phyloP scores from a whole-genome alignment of 768 basidiomycete species.

The Ramaria rubella region DNA sequence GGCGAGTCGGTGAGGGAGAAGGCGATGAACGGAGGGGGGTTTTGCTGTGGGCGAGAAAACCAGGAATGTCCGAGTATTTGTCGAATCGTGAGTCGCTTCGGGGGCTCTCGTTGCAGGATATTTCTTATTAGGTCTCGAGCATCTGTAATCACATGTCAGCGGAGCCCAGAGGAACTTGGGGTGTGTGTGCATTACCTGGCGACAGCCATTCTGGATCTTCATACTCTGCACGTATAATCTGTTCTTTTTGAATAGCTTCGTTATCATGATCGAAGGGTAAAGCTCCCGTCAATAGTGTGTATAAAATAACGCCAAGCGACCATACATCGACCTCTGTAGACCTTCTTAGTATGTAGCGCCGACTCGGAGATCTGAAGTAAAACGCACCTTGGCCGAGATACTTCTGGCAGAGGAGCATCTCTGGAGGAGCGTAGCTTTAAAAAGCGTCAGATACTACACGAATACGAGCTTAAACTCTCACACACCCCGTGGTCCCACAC shows the following conservation, averaged over 20 bases:
- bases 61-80: constrained; percentile 83
- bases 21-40: background rate
- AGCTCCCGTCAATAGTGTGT: constrained; percentile 82
- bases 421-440: constrained; percentile 68
- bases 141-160: constrained; percentile 41
- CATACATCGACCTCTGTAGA: constrained; percentile 87
- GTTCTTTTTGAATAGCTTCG: constrained; percentile 71
- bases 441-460: background rate
- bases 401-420: constrained; percentile 82
- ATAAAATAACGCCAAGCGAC: constrained; percentile 91
- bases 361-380: background rate
- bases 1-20: background rate
- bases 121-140: constrained; percentile 75
- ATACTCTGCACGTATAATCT: constrained; percentile 80
- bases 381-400: constrained; percentile 82
- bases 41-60: constrained; percentile 47
- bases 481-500: constrained; percentile 83
- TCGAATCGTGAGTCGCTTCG: constrained; percentile 69
- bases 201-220: constrained; percentile 93
- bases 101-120: constrained; percentile 71
- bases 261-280: constrained; percentile 90
- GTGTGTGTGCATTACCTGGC: constrained; percentile 43
- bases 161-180: background rate
- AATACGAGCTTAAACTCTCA: background rate
- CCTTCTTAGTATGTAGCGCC: constrained; percentile 11